phyloP scores from a whole-genome alignment of 2,329 filamentous ascomycete genomes.

The Trichoderma gracile region DNA sequence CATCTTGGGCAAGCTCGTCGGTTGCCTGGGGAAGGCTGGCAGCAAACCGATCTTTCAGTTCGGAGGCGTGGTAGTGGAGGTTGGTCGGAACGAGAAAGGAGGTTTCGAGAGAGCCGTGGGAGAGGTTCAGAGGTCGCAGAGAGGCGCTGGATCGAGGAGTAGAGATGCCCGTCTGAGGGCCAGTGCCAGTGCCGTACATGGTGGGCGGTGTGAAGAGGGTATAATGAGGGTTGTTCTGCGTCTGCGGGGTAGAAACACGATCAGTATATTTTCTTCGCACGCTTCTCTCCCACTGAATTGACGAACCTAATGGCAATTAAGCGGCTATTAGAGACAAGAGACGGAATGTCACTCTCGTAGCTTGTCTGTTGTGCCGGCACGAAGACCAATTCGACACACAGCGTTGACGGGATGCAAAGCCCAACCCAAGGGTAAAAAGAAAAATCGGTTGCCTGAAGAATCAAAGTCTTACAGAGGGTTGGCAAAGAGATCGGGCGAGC shows the following conservation, averaged over 20 bases:
- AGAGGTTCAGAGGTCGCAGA: conserved; percentile 84
- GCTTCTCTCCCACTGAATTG: not conserved
- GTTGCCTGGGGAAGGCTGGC: conserved; percentile 85
- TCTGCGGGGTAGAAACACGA: conserved; percentile 22
- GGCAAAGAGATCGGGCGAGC: conserved; percentile 22
- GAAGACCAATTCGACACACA: conserved; percentile 6
- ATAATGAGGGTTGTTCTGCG: conserved; percentile 19
- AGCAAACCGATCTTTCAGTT: conserved; percentile 88
- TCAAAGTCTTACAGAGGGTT: conserved; percentile 26
- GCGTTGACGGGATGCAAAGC: conserved; percentile 10
- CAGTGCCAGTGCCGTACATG: conserved; percentile 85
- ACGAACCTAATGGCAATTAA: conserved; percentile 19
- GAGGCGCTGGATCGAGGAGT: conserved; percentile 93
- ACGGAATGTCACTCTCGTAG: conserved; percentile 11
- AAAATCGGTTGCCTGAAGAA: conserved; percentile 23
- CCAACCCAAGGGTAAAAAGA: conserved; percentile 7
- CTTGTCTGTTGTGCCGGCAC: conserved; percentile 8
- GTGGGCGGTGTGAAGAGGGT: conserved; percentile 41
- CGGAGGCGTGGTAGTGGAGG: conserved; percentile 92
- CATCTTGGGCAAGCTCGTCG: conserved; percentile 95
- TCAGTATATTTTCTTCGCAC: not conserved
- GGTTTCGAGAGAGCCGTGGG: conserved; percentile 93
- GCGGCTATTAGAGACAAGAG: conserved; percentile 10
- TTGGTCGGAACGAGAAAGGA: conserved; percentile 93
- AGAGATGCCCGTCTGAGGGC: conserved; percentile 92